phyloP scores from a whole-genome alignment of 2,329 filamentous ascomycete genomes.

The Diaporthe destruens region DNA sequence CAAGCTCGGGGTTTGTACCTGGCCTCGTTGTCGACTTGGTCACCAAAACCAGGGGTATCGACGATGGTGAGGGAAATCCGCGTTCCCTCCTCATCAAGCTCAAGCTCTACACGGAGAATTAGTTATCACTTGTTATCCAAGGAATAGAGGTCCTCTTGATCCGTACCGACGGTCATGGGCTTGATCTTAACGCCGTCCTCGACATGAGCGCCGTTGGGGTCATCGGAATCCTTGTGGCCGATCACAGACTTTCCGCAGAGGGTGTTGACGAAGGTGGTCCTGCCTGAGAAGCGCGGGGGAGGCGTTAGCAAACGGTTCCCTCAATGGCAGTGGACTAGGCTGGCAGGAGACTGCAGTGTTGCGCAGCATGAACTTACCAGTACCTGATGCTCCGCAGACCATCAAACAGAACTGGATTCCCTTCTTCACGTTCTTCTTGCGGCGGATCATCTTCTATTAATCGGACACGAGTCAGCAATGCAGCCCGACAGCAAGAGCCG shows the following conservation, averaged over 20 bases:
- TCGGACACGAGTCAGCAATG: conserved; percentile 47
- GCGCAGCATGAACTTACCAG: conserved; percentile 73
- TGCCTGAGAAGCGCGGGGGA: conserved; percentile 67
- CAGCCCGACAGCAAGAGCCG: conserved; percentile 41
- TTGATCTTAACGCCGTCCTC: conserved; percentile 99
- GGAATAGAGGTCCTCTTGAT: background rate
- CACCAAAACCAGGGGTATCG: conserved; percentile 97
- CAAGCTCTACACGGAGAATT: conserved; percentile 73
- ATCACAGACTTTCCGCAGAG: conserved; percentile 96
- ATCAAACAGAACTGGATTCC: conserved; percentile 99
- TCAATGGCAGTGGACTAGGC: conserved; percentile 7
- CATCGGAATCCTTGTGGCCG: conserved; percentile 91
- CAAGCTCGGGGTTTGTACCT: conserved; percentile 69
- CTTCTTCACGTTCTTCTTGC: conserved; percentile 99
- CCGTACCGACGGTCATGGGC: conserved; percentile 94
- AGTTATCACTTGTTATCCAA: conserved; percentile 46
- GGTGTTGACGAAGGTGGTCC: conserved; percentile 99
- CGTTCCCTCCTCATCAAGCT: conserved; percentile 97
- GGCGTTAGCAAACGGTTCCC: conserved; percentile 42
- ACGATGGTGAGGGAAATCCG: conserved; percentile 98
- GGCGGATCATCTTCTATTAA: conserved; percentile 90
- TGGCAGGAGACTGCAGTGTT: conserved; percentile 22
- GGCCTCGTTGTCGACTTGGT: conserved; percentile 99
- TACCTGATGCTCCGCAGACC: conserved; percentile 99
- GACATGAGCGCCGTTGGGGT: conserved; percentile 86